phyloP scores from a whole-genome alignment of 805 yeast species.

The Teunomyces panamensis region DNA sequence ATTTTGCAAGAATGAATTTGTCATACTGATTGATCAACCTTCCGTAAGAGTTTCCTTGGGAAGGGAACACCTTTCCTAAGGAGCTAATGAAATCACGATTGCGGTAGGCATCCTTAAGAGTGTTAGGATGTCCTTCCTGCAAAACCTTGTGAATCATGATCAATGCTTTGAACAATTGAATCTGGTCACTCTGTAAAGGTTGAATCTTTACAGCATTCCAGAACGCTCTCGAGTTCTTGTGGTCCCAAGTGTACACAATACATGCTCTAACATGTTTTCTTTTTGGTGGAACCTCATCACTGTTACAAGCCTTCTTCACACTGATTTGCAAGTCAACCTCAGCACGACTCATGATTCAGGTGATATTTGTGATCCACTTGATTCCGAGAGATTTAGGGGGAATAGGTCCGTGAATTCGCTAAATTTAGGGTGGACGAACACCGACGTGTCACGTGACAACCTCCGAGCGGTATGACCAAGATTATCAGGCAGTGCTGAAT shows the following conservation, averaged over 20 bases:
- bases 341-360: constrained; percentile 38
- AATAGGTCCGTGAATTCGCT: background rate
- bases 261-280: constrained; percentile 95
- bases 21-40: constrained; percentile 76
- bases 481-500: background rate
- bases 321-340: constrained; percentile 48
- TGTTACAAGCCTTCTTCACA: constrained; percentile 79
- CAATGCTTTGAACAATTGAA: constrained; percentile 82
- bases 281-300: constrained; percentile 90
- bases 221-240: constrained; percentile 75
- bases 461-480: background rate
- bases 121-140: constrained; percentile 96
- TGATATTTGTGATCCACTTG: background rate
- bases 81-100: constrained; percentile 77
- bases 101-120: constrained; percentile 73
- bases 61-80: constrained; percentile 54
- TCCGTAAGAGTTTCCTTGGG: constrained; percentile 54
- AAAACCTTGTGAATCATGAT: constrained; percentile 84
- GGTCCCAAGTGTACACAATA: constrained; percentile 96
- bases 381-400: background rate
- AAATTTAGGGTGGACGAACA: background rate
- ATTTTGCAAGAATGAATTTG: constrained; percentile 62
- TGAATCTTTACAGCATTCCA: constrained; percentile 80
- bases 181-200: constrained; percentile 78
- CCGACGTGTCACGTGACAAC: background rate